phyloP scores from a whole-genome alignment of 768 basidiomycete genomes.

The Tylopilus felleus region DNA sequence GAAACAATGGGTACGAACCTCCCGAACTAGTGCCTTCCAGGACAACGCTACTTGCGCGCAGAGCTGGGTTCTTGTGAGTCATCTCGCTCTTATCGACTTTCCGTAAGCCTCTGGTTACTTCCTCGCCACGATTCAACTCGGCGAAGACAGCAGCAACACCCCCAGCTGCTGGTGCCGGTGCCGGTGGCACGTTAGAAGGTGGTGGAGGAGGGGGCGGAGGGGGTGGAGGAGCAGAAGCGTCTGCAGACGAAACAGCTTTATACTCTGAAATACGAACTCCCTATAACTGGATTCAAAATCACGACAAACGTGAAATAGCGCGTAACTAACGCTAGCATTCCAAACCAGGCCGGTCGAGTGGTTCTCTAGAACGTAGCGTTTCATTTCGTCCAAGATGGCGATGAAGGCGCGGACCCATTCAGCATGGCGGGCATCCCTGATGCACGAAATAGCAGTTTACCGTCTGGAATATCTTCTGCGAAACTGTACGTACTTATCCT shows the following conservation, averaged over 20 bases:
- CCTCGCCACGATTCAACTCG: slow-evolving; percentile 83
- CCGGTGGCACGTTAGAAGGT: slow-evolving; percentile 38
- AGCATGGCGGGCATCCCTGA: slow-evolving; percentile 78
- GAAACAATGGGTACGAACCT: slow-evolving; percentile 27
- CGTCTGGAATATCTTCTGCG: not conserved
- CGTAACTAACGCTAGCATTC: slow-evolving; percentile 69
- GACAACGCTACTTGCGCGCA: slow-evolving; percentile 56
- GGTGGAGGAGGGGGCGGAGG: slow-evolving; percentile 58
- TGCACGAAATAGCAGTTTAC: slow-evolving; percentile 4
- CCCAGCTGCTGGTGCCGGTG: slow-evolving; percentile 44
- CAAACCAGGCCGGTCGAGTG: slow-evolving; percentile 86
- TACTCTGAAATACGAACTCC: slow-evolving; percentile 58
- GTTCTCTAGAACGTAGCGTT: slow-evolving; percentile 78
- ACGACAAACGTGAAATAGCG: not conserved
- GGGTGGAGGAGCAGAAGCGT: slow-evolving; percentile 36
- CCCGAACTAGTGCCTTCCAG: slow-evolving; percentile 40
- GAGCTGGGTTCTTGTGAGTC: slow-evolving; percentile 96
- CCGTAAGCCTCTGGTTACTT: slow-evolving; percentile 84
- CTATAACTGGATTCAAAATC: slow-evolving; percentile 31
- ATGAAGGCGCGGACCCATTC: slow-evolving; percentile 84
- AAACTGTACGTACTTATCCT: slow-evolving; percentile 67
- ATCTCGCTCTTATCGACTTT: slow-evolving; percentile 96
- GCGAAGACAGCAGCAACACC: slow-evolving; percentile 84
- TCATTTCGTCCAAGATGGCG: slow-evolving; percentile 70
- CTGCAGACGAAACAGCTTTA: slow-evolving; percentile 33